phyloP scores from a whole-genome alignment of 2,329 filamentous ascomycete genomes.

The Alternaria sp. region DNA sequence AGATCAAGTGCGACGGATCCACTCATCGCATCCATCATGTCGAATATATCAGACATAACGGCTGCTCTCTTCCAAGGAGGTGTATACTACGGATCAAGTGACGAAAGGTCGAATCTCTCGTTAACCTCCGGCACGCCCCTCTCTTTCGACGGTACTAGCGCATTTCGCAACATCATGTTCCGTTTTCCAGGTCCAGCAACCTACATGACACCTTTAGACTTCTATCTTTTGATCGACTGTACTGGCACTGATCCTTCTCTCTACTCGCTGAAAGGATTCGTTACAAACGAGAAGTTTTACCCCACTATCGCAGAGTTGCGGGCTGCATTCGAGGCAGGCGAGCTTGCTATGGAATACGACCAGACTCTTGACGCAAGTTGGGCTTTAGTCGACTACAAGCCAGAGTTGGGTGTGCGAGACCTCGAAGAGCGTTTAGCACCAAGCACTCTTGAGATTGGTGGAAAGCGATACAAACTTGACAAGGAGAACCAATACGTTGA shows the following conservation, averaged over 20 bases:
- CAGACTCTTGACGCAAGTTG: conserved; percentile 59
- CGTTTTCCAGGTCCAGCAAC: conserved; percentile 50
- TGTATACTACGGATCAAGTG: conserved; percentile 33
- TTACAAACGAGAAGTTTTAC: conserved; percentile 63
- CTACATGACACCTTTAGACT: conserved; percentile 57
- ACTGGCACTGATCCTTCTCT: conserved; percentile 55
- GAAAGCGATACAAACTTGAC: conserved; percentile 55
- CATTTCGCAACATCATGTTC: conserved; percentile 55
- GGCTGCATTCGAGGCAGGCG: conserved; percentile 54
- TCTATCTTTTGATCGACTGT: conserved; percentile 56
- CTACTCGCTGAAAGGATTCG: conserved; percentile 55
- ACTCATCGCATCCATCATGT: conserved; percentile 52
- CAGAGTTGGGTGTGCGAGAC: conserved; percentile 34
- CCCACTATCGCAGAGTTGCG: conserved; percentile 59
- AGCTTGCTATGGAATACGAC: conserved; percentile 53
- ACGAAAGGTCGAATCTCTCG: conserved; percentile 30
- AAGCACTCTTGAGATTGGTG: conserved; percentile 51
- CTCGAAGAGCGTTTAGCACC: conserved; percentile 55
- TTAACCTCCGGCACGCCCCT: conserved; percentile 44
- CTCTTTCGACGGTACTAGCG: conserved; percentile 51
- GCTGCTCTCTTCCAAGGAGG: conserved; percentile 47
- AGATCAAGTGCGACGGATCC: conserved; percentile 43
- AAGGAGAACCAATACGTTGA: conserved; percentile 55
- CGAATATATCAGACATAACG: conserved; percentile 59
- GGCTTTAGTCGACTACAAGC: conserved; percentile 54